Evolutionary conservation across 2,329 filamentous ascomycete species (phyloP).

Genomic region (Lecanicillium sp.): DNA sequence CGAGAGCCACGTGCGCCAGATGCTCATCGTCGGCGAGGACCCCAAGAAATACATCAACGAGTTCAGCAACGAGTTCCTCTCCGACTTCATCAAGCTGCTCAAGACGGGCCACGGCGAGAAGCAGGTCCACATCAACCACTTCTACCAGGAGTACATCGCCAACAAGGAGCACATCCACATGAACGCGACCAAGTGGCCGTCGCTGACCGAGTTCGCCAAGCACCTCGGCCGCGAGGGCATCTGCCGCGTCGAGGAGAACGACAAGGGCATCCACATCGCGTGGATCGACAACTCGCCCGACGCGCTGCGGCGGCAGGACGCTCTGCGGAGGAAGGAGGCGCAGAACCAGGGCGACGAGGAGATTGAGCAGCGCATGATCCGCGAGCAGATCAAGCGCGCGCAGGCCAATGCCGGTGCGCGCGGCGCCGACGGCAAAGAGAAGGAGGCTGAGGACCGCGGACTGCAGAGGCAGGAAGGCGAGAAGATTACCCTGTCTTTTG

Average conservation of each 20-base stretch:
- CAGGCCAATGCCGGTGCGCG: conserved; percentile 43
- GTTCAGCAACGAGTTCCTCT: conserved; percentile 74
- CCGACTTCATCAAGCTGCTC: conserved; percentile 71
- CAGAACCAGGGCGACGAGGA: conserved; percentile 90
- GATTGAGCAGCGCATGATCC: conserved; percentile 74
- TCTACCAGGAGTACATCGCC: conserved; percentile 90
- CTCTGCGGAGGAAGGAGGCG: conserved; percentile 73
- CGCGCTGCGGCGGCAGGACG: conserved; percentile 72
- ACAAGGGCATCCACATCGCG: conserved; percentile 76
- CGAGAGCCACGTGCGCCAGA: conserved; percentile 83
- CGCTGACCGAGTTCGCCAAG: conserved; percentile 85
- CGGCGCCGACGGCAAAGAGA: conserved; percentile 34
- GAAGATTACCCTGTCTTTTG: conserved; percentile 68
- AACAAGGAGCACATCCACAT: conserved; percentile 88
- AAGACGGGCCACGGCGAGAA: conserved; percentile 88
- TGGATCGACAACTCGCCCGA: conserved; percentile 94
- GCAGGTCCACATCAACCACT: conserved; percentile 79
- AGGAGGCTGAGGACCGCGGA: conserved; percentile 37
- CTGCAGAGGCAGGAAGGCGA: conserved; percentile 63
- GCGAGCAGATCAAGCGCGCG: conserved; percentile 76
- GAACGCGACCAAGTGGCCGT: conserved; percentile 87
- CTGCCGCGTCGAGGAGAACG: conserved; percentile 82
- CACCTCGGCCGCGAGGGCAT: conserved; percentile 79
- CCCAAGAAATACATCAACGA: conserved; percentile 77
- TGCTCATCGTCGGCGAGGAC: conserved; percentile 81